phyloP scores from a whole-genome alignment of 768 basidiomycete species.

The Heimioporus sp. region DNA sequence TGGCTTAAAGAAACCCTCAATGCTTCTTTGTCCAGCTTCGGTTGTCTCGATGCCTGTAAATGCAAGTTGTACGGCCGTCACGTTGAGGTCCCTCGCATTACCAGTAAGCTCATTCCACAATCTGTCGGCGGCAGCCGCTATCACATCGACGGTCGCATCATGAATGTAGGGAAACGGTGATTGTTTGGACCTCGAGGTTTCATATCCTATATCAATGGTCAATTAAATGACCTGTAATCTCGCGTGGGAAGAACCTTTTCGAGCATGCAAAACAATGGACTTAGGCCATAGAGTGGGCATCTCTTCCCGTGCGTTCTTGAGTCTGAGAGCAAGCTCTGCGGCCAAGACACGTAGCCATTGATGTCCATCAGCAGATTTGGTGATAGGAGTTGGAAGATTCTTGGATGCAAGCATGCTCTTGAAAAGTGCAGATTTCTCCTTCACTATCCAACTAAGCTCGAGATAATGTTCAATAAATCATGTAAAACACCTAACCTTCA shows the following conservation, averaged over 20 bases:
- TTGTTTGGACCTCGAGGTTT: constrained; percentile 75
- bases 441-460: constrained; percentile 51
- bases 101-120: constrained; percentile 89
- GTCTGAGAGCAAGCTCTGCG: constrained; percentile 82
- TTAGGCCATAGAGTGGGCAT: constrained; percentile 88
- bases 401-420: constrained; percentile 99
- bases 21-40: constrained; percentile 80
- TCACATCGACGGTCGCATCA: constrained; percentile 70
- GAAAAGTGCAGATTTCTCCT: constrained; percentile 72
- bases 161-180: constrained; percentile 81
- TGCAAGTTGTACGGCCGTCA: constrained; percentile 68
- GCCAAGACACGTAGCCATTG: constrained; percentile 93
- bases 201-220: constrained; percentile 51
- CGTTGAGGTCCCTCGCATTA: constrained; percentile 49
- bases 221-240: not conserved
- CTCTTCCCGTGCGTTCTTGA: constrained; percentile 75
- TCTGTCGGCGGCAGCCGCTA: constrained; percentile 72
- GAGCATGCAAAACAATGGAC: constrained; percentile 75
- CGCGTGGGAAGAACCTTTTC: constrained; percentile 52
- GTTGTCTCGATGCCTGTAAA: constrained; percentile 76
- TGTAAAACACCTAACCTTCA: constrained; percentile 57
- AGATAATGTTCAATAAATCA: not conserved
- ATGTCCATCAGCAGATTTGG: constrained; percentile 67
- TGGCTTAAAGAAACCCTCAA: constrained; percentile 79
- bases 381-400: constrained; percentile 81